Conservation (phyloP, 331 rosid species). For the Prunus yedoensis region DNA sequence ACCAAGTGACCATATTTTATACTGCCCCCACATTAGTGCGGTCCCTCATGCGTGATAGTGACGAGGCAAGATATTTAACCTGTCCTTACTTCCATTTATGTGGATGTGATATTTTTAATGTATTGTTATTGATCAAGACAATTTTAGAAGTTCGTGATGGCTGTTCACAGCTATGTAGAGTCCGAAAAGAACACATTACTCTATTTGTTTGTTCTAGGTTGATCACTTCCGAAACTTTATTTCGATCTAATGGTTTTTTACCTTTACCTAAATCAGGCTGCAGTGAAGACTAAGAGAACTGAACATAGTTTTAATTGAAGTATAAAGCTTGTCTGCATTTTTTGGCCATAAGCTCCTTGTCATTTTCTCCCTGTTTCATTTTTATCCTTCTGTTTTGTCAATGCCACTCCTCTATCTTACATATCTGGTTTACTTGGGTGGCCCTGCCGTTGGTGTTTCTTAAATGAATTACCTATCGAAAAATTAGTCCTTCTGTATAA, state of each 20-base stretch:
- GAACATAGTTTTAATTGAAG: neutral
- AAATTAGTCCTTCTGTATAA: conserved; percentile 1
- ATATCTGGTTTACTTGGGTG: neutral
- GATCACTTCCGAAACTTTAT: neutral
- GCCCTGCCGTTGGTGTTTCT: neutral
- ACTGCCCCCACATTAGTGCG: conserved; percentile 99
- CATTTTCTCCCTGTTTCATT: neutral
- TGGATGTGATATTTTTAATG: conserved; percentile 18
- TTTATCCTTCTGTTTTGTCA: neutral
- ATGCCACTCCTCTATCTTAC: neutral
- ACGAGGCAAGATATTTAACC: conserved; percentile 45
- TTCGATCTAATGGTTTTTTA: neutral
- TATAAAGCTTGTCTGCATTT: neutral
- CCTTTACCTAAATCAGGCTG: neutral
- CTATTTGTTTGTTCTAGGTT: neutral
- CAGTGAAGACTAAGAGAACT: neutral
- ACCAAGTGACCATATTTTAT: conserved; percentile 83
- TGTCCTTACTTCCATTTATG: neutral
- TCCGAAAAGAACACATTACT: neutral
- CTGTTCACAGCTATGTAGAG: neutral
- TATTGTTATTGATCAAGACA: neutral
- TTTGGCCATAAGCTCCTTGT: neutral
- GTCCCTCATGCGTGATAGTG: conserved; percentile 96
- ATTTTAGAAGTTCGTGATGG: neutral
- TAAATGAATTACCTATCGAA: neutral